A percentile compares a stretch with the other conserved stretches of the same genome.
phyloP scores from a whole-genome alignment of 805 yeast species.

The Candida nitratophila region DNA sequence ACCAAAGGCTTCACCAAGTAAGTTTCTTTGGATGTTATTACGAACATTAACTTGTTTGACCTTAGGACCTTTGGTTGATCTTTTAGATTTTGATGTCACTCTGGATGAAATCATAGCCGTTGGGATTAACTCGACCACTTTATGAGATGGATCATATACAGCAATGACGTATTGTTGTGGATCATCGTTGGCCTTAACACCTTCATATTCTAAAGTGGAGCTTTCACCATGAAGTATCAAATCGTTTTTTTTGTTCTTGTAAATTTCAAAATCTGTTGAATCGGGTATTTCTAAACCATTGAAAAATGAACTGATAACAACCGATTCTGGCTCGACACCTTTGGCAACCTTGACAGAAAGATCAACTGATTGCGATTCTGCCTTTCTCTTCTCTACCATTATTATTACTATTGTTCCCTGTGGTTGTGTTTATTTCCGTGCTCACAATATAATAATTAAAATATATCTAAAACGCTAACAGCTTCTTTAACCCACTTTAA shows the following conservation, averaged over 20 bases:
- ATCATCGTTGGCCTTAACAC: constrained; percentile 31
- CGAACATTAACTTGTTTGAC: constrained; percentile 49
- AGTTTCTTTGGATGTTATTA: constrained; percentile 60
- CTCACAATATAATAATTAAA: no score
- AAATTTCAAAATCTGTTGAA: constrained; percentile 55
- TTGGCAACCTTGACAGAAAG: constrained; percentile 19
- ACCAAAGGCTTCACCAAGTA: constrained; percentile 94
- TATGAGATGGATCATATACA: constrained; percentile 61
- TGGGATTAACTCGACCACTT: constrained; percentile 55
- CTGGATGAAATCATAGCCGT: constrained; percentile 55
- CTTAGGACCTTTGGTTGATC: constrained; percentile 50
- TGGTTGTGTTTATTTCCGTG: no score
- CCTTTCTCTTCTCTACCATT: constrained; percentile 22
- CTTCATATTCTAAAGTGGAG: constrained; percentile 66
- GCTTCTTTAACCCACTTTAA: no score
- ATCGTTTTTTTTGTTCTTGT: constrained; percentile 36
- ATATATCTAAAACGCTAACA: no score
- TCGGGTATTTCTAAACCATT: constrained; percentile 64
- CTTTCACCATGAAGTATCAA: constrained; percentile 64
- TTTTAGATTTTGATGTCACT: constrained; percentile 56
- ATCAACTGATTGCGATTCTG: constrained; percentile 24
- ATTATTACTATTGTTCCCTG: constrained; percentile 7
- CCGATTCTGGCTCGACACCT: constrained; percentile 35
- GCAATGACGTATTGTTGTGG: constrained; percentile 64
- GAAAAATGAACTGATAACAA: constrained; percentile 61